Evolutionary conservation across 1,284 basidiomycete genomes (phyloP), one percentile per base, ranked within the genome.

Genomic region (Xanthoconium separans): DNA sequence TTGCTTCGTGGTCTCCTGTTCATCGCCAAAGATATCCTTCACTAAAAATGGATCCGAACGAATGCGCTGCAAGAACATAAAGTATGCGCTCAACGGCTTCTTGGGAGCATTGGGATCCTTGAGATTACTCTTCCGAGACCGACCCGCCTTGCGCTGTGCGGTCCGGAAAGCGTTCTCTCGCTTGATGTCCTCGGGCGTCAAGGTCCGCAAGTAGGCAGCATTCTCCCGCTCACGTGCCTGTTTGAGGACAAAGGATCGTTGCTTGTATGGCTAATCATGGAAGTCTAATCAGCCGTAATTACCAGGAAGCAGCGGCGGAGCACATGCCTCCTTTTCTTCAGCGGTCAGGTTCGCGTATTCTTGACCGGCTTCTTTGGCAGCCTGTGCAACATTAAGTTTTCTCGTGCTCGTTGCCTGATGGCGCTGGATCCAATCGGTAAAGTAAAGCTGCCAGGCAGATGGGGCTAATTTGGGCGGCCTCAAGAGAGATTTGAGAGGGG

Each of bases 31-130:
- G 16, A 97, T 87, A 22, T 89, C 86, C 59, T 73, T 79, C 18
- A 92, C 87, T 33, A 93, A 74, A 40, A 77, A 76, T 13, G 83
- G 81, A 65, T 91, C 85, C 44, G 86, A 82, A 58, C 93, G 81
- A 64, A 95, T 95, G 46, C 87, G 83, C 70, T 95, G 92, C 58
- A 97, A 73, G 77, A 95, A 98, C 83, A 96, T 89, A 65, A 97
- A 97, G 70, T 97, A 98, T 4, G 95, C 94, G 64, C 86, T 90
- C 30, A 97, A 82, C 4, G 95, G 95, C 73, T 96, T 96, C 84
- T 95, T 95, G 10, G 95, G 95, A 18, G 93, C 95, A 67, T 97
- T 95, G 29, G 94, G 94, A 69, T 98, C 94, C 77, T 96, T 96
- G 73, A 98, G 89, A 72, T 98, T 97, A 58, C 91, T 89, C 80